Base-by-base conservation (phyloP, 331 rosid genomes). In the Rosa hybrid region DNA sequence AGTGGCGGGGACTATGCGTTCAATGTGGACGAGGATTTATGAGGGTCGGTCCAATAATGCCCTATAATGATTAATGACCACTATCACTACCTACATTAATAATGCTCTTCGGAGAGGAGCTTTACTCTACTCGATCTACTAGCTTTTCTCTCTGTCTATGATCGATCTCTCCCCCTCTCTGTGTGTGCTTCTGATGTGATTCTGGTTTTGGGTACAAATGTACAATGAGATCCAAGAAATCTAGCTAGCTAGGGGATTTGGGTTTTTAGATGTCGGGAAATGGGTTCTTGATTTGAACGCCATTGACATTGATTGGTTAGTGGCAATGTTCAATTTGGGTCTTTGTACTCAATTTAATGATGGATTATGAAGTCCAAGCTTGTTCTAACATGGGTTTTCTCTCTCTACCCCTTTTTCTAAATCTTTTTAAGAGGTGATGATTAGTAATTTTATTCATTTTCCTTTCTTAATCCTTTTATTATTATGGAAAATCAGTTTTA, bases 221-320 rank as follows among this genome's bases (percentile, higher is more conserved):
- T 27, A 27, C 30, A 63, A 34, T 34, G 39, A 34, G 54, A n/a
- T 57, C 57, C 54, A 75, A 39, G 69, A 75, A 41, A 6, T 65
- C 45, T 34, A 34, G 45, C 20, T 45, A 18, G 74, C 78, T 8
- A 41, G 23, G 78, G 50, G 54, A 65, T 8, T 38, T 38, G 14
- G 48, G 57, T 74, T 75, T 57, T 57, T 75, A 4, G 69, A 41
- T 56, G 20, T 21, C 39, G 34, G 34, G 6, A 11, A 60, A 34
- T 64, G 70, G 78, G 68, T 74, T 74, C 16, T 56, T 42, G 54
- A 54, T 75, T 75, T 16, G 38, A 57, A 75, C 41, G 69, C 17
- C 21, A 34, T 34, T 34, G 41, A 68, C 49, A 18, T 41, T 68
- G 73, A 68, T 27, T 25, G 17, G n/a, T 38, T 76, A 50, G 12